These are phyloP conservation scores for Arthrobotrys iridis DNA, from an alignment of 2,329 filamentous ascomycete species.

Conservation along the genomic window DNA sequence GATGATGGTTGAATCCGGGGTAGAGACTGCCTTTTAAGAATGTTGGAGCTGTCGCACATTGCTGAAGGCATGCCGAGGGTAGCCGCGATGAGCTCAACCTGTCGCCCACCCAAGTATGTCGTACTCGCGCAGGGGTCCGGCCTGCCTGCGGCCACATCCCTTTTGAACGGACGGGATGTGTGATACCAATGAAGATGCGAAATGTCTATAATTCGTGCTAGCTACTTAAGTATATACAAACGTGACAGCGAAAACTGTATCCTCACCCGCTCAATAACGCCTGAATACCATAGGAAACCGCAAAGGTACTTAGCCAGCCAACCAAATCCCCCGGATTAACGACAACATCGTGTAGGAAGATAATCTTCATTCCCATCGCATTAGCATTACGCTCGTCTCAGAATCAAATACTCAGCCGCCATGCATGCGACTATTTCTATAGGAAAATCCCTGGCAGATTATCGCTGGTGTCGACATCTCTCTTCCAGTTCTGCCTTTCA, in stretches of 20 bases:
- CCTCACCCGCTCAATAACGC: not conserved
- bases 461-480: slow-evolving; percentile 56
- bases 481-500: slow-evolving; percentile 65
- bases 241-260: not conserved
- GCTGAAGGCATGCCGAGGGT: slow-evolving; percentile 35
- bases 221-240: not conserved
- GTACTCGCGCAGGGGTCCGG: slow-evolving; percentile 4
- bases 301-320: not conserved
- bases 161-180: not conserved
- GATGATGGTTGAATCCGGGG: slow-evolving; percentile 23
- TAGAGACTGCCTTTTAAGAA: slow-evolving; percentile 29
- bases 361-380: not conserved
- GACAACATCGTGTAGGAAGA: no score
- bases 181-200: not conserved
- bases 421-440: no score
- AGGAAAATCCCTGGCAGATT: slow-evolving; percentile 6
- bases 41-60: not conserved
- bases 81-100: slow-evolving; percentile 33
- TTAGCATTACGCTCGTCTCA: no score
- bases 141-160: no score
- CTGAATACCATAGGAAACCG: not conserved
- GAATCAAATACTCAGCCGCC: not conserved
- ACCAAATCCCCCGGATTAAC: no score
- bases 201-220: not conserved
- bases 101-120: no score